Evolutionary conservation across 345 rosid genomes (phyloP).

Genomic region (Corchorus capsularis): DNA sequence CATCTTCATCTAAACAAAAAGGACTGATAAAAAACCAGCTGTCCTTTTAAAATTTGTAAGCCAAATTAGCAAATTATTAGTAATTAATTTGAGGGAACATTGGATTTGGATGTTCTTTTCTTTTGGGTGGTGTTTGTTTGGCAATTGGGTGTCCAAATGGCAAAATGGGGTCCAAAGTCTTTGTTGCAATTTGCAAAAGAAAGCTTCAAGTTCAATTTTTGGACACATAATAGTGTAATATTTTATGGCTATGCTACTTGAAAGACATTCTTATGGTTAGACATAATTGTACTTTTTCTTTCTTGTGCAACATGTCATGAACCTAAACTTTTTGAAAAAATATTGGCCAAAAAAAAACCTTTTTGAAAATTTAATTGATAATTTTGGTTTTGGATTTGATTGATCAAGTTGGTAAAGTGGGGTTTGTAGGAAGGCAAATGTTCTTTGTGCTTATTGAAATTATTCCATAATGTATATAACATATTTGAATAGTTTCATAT

Average conservation of each 20-base stretch:
- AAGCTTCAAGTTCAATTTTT: slow-evolving; percentile 1
- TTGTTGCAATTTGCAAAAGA: not conserved
- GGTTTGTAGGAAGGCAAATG: too few species aligned
- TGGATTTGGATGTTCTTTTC: not conserved
- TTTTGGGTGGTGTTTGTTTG: too few species aligned
- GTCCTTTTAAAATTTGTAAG: not conserved
- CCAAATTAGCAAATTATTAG: not conserved
- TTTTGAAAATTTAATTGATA: too few species aligned
- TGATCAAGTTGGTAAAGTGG: too few species aligned
- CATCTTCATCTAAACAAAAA: not conserved
- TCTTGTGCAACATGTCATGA: too few species aligned
- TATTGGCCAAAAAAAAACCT: too few species aligned
- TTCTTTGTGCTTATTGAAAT: too few species aligned
- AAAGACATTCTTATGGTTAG: not conserved
- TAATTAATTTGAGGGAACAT: not conserved
- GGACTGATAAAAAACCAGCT: not conserved
- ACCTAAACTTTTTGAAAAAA: too few species aligned
- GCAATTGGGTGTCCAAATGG: not conserved
- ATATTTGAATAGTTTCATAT: too few species aligned
- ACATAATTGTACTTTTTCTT: too few species aligned
- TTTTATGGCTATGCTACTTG: not conserved
- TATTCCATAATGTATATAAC: too few species aligned
- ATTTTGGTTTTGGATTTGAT: too few species aligned
- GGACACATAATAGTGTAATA: not conserved
- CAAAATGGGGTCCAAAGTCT: not conserved